These are phyloP conservation scores for Fraxinus xanthoxyloides DNA, from an alignment of 305 asterid species.

Conservation along the genomic window DNA sequence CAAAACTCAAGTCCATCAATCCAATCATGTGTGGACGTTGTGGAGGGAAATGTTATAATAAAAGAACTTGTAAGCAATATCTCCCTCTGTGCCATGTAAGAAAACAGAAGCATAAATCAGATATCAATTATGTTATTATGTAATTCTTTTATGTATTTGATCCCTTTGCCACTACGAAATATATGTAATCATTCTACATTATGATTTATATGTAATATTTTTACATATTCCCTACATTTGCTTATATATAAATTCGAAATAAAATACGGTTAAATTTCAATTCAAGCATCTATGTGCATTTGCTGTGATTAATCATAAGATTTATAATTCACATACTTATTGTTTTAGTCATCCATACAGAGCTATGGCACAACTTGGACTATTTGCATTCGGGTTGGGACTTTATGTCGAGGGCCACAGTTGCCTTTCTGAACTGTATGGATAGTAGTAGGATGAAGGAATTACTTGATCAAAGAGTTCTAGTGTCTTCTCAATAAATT, in stretches of 20 bases:
- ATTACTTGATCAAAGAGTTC: no score
- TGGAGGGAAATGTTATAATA: neutral
- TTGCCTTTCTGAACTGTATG: no score
- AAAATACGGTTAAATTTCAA: neutral
- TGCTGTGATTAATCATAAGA: neutral
- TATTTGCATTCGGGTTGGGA: no score
- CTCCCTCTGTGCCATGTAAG: neutral
- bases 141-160: no score
- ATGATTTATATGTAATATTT: no score
- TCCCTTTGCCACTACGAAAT: neutral
- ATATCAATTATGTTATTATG: neutral
- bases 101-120: no score
- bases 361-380: no score
- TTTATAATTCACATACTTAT: neutral
- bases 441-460: no score
- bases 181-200: neutral
- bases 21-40: neutral
- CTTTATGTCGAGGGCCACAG: no score
- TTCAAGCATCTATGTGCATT: neutral
- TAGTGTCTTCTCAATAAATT: no score
- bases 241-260: neutral
- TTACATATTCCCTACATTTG: neutral
- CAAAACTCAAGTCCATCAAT: neutral
- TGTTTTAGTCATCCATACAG: neutral
- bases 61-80: neutral